Base-by-base conservation (phyloP, 2,329 filamentous ascomycete species). In the Pseudogymnoascus sp. region DNA sequence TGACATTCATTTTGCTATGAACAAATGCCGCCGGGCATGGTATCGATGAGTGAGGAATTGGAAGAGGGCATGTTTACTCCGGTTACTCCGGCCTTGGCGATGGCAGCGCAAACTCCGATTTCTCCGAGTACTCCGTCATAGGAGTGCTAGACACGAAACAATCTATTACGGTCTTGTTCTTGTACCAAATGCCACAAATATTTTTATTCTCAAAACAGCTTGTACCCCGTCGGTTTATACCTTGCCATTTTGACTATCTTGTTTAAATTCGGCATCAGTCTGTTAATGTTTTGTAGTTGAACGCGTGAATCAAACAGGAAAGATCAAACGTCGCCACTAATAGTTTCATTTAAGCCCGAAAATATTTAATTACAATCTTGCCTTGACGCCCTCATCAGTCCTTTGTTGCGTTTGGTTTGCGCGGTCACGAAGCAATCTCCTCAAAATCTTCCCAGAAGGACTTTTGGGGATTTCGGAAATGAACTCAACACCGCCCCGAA, bases 391-490 rank as follows among this genome's bases (percentile, higher is more conserved):
- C 16, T 42, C 3, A 18, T 42, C 7, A 42, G 38, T 42, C 38
- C 38, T 42, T 42, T 16, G 38, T 42, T 42, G n/a, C 38, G 38
- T 42, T 42, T 42, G 38, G 38, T 42, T 42, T 11, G 38, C 38
- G n/a, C 38, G 38, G 38, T 42, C 16, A 42, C 38, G 38, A 21
- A 56, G 46, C 21, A 56, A 28, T 34, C 46, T 56, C 46, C 28
- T 56, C 46, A 56, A 56, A 56, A 56, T 56, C 46, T 56, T 56
- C 21, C 46, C 46, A 28, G 46, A 56, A 56, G 46, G 23, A 56
- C 28, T 56, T 34, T 56, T 56, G 23, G 46, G 46, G 23, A 56
- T 56, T 28, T 25, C 46, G n/a, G 5, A n/a, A 25, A 56, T 28
- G 46, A 56, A 56, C 23, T 28, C 46, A 28, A 56, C 46, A 28